Percentiles rank a stretch among this genome's conserved stretches.
phyloP scores from a whole-genome alignment of 1,284 basidiomycete genomes.

The Singerocomus inundabilis region DNA sequence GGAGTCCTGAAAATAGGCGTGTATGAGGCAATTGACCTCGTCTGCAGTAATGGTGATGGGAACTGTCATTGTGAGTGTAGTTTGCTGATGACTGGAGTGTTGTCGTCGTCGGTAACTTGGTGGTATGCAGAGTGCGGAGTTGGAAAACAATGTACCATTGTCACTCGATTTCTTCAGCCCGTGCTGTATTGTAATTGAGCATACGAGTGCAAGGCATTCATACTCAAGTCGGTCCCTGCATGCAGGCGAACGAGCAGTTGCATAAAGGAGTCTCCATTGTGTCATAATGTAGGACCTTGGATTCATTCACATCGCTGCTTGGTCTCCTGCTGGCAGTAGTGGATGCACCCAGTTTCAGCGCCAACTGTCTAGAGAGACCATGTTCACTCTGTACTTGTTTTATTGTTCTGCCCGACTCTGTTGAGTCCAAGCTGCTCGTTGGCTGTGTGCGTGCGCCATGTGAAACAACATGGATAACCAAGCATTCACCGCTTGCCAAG shows the following conservation, averaged over 20 bases:
- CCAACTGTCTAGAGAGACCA: background rate
- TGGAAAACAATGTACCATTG: conserved; percentile 22
- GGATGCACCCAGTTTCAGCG: background rate
- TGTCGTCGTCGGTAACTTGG: background rate
- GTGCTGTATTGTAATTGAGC: background rate
- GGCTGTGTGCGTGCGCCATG: conserved; percentile 3
- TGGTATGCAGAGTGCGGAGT: conserved; percentile 27
- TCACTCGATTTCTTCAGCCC: background rate
- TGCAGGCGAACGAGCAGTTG: background rate
- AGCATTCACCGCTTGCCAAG: conserved; percentile 4
- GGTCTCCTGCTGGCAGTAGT: background rate
- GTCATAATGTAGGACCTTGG: background rate
- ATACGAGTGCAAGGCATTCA: background rate
- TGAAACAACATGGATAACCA: conserved; percentile 13
- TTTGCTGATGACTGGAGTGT: background rate
- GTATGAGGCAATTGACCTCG: conserved; percentile 81
- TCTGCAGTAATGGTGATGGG: conserved; percentile 71
- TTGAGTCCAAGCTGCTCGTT: background rate
- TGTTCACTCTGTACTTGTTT: background rate
- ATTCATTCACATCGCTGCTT: background rate
- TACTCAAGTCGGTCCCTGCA: too few relatives aligned
- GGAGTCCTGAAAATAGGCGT: conserved; percentile 79
- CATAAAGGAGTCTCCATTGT: background rate
- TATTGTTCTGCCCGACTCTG: background rate
- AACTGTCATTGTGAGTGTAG: conserved; percentile 33